These are phyloP conservation scores for Leishmania guyanensis DNA, from an alignment of 208 protist species.

Conservation along the genomic window DNA sequence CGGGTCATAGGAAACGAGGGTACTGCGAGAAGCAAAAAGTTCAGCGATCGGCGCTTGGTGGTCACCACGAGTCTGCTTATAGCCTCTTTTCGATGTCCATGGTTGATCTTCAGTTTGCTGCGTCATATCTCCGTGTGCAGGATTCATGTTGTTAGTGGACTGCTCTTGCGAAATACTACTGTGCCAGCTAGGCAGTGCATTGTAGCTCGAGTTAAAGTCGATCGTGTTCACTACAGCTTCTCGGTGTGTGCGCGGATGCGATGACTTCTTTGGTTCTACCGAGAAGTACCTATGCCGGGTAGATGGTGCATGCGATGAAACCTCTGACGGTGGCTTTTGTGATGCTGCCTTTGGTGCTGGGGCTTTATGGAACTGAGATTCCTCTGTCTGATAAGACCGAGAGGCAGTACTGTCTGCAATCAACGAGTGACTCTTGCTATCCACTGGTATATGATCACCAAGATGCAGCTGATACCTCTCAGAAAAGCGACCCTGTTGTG, in stretches of 20 bases:
- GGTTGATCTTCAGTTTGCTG: not conserved
- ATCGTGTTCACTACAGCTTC: not conserved
- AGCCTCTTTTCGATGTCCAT: not conserved
- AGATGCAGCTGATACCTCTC: conserved; percentile 28
- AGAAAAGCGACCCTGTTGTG: conserved; percentile 7
- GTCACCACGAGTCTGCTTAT: conserved; percentile 21
- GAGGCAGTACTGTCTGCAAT: not conserved
- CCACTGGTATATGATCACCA: not conserved
- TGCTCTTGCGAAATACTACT: not conserved
- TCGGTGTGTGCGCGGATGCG: not conserved
- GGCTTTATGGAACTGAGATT: not conserved
- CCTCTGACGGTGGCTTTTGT: not conserved
- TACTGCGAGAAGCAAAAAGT: not conserved
- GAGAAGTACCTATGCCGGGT: not conserved
- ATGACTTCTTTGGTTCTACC: not conserved
- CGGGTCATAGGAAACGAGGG: conserved; percentile 3
- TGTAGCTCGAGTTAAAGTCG: conserved; percentile 10
- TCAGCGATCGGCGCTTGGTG: conserved; percentile 11
- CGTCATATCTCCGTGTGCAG: not conserved
- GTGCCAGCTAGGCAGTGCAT: not conserved
- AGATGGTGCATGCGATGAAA: not conserved
- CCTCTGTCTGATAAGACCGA: not conserved
- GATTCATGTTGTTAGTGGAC: not conserved
- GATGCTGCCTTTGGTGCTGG: not conserved
- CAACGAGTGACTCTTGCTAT: not conserved